Percentiles rank a stretch among this genome's conserved stretches.
Conservation (phyloP, 768 basidiomycete species). For the Boletus tylopilopsis region DNA sequence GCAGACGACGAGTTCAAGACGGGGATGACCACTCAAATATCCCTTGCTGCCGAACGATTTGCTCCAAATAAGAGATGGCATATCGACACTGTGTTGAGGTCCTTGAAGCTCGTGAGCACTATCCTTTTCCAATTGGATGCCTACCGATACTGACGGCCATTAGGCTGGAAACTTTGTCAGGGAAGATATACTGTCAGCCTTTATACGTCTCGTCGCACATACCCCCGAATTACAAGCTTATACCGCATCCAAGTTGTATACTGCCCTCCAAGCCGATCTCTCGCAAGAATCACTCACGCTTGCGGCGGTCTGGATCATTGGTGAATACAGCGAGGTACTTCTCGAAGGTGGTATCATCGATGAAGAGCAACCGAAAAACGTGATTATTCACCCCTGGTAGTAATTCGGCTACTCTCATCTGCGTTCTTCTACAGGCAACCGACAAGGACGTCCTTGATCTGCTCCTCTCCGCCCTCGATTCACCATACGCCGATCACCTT, state of each 20-base stretch:
- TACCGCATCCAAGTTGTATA: conserved; percentile 87
- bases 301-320: conserved; percentile 92
- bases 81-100: conserved; percentile 93
- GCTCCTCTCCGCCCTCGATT: conserved; percentile 80
- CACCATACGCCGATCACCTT: conserved; percentile 90
- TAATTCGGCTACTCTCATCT: not conserved
- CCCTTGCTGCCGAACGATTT: conserved; percentile 90
- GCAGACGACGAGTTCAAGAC: conserved; percentile 99
- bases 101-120: conserved; percentile 76
- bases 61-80: conserved; percentile 99
- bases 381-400: conserved; percentile 31
- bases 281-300: conserved; percentile 96
- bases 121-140: not conserved
- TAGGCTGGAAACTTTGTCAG: conserved; percentile 98
- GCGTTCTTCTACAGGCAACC: conserved; percentile 45
- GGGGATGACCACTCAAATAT: conserved; percentile 96
- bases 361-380: conserved; percentile 68
- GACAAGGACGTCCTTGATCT: conserved; percentile 87
- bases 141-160: not conserved
- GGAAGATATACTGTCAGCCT: conserved; percentile 92
- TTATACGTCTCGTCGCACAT: conserved; percentile 93
- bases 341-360: conserved; percentile 82
- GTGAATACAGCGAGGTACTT: conserved; percentile 91
- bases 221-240: conserved; percentile 97
- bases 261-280: conserved; percentile 83